A percentile compares a stretch with the other conserved stretches of the same genome.
Evolutionary conservation across 2,329 filamentous ascomycete species (phyloP).

Genomic region (Scytalidium sp.): DNA sequence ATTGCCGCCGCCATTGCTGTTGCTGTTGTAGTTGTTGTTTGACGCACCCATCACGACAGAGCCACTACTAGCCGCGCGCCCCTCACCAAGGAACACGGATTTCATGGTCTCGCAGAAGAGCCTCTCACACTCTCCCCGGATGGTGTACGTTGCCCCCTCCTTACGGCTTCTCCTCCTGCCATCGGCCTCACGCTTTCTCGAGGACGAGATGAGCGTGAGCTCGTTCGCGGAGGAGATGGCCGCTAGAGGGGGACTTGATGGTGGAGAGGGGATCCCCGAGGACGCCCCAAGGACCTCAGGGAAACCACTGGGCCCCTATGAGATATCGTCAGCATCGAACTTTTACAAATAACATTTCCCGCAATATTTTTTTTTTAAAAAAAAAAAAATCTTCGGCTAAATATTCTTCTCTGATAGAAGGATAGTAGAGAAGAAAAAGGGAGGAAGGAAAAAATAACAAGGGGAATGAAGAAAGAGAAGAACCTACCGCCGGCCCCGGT

Average conservation of each 20-base stretch:
- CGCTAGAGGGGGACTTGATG: conserved; percentile 86
- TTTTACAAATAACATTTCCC: background rate
- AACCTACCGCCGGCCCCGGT: conserved; percentile 74
- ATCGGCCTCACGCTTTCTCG: conserved; percentile 30
- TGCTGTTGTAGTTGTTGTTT: conserved; percentile 6
- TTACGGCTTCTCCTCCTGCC: conserved; percentile 43
- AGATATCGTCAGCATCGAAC: conserved; percentile 14
- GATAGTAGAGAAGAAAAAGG: background rate
- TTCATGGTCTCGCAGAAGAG: conserved; percentile 98
- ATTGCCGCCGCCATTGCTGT: conserved; percentile 25
- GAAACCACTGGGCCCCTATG: conserved; percentile 84
- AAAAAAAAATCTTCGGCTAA: background rate
- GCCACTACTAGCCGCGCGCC: conserved; percentile 68
- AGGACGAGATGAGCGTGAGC: conserved; percentile 61
- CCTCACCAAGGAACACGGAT: conserved; percentile 92
- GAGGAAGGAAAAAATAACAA: background rate
- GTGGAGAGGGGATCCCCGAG: conserved; percentile 81
- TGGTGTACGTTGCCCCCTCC: conserved; percentile 94
- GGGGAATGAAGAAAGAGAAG: conserved; percentile 4
- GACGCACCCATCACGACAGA: conserved; percentile 82
- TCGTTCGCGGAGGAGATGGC: conserved; percentile 67
- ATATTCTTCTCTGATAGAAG: conserved; percentile 1
- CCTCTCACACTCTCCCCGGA: conserved; percentile 99
- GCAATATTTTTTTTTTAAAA: background rate
- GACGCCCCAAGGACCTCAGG: conserved; percentile 73